These are phyloP conservation scores for Mimosa pudica DNA, from an alignment of 306 rosid species.

Conservation along the genomic window DNA sequence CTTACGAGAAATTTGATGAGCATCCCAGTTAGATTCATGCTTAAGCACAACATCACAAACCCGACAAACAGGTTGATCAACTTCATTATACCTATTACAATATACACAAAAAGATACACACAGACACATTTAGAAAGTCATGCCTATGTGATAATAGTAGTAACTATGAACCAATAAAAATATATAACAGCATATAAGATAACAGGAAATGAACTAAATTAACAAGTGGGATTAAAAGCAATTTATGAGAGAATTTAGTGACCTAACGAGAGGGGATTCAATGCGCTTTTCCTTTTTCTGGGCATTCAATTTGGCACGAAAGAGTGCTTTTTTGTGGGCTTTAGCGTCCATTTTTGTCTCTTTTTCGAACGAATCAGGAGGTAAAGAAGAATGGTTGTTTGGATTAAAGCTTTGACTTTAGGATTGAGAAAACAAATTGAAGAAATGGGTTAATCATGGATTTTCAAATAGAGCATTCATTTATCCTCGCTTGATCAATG, in stretches of 20 bases:
- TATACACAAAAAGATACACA: constrained; percentile 1
- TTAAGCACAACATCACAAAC: constrained; percentile 75
- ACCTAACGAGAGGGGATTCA: constrained; percentile 85
- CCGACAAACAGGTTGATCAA: constrained; percentile 82
- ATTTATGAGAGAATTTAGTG: background rate
- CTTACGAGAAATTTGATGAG: constrained; percentile 84
- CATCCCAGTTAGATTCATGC: constrained; percentile 79
- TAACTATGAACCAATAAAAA: background rate
- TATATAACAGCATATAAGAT: background rate
- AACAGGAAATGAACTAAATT: background rate
- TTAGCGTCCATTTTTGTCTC: constrained; percentile 43
- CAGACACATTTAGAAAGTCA: constrained; percentile 28
- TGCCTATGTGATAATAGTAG: background rate
- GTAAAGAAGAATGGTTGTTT: background rate
- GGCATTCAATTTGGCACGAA: constrained; percentile 80
- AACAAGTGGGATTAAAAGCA: background rate
- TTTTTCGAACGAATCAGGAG: background rate
- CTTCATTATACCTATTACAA: constrained; percentile 72
- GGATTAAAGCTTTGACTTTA: background rate
- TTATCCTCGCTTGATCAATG: background rate
- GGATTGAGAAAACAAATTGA: background rate
- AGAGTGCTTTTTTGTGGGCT: constrained; percentile 64
- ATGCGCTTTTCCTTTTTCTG: constrained; percentile 85
- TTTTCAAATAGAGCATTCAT: background rate
- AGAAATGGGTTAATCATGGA: background rate